Conservation (phyloP, 495 filamentous ascomycete species). For the Talaromyces liani region DNA sequence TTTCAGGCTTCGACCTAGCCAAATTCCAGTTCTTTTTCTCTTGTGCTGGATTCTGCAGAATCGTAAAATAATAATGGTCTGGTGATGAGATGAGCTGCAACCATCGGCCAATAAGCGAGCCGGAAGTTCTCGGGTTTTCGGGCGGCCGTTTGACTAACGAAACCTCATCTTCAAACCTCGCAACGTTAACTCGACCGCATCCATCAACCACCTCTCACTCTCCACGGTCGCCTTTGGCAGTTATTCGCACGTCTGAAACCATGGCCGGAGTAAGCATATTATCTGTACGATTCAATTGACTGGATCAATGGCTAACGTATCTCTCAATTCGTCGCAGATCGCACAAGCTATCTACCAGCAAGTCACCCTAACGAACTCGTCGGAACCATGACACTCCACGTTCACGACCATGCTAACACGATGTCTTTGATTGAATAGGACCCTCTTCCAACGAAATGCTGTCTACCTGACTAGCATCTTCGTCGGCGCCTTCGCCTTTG, state of each 20-base stretch:
- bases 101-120: slow-evolving; percentile 34
- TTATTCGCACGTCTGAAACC: neutral
- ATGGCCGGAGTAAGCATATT: slow-evolving; percentile 5
- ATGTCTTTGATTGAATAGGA: slow-evolving; percentile 41
- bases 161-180: slow-evolving; percentile 13
- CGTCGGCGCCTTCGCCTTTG: slow-evolving; percentile 77
- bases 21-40: neutral
- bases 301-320: slow-evolving; percentile 2
- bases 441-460: slow-evolving; percentile 76
- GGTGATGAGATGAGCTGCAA: neutral
- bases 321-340: slow-evolving; percentile 8
- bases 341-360: slow-evolving; percentile 15
- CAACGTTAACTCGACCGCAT: neutral
- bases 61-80: neutral
- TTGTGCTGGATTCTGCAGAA: neutral
- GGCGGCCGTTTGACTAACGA: slow-evolving; percentile 9
- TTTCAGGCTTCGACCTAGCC: too few species aligned
- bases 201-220: slow-evolving; percentile 7
- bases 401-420: slow-evolving; percentile 13
- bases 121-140: slow-evolving; percentile 40
- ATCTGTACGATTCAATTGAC: neutral
- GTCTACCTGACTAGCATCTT: slow-evolving; percentile 84
- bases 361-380: slow-evolving; percentile 1
- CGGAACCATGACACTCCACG: neutral
- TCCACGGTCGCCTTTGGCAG: neutral